Evolutionary conservation across 2,329 filamentous ascomycete species (phyloP).

Genomic region (Xylariaceae sp.): DNA sequence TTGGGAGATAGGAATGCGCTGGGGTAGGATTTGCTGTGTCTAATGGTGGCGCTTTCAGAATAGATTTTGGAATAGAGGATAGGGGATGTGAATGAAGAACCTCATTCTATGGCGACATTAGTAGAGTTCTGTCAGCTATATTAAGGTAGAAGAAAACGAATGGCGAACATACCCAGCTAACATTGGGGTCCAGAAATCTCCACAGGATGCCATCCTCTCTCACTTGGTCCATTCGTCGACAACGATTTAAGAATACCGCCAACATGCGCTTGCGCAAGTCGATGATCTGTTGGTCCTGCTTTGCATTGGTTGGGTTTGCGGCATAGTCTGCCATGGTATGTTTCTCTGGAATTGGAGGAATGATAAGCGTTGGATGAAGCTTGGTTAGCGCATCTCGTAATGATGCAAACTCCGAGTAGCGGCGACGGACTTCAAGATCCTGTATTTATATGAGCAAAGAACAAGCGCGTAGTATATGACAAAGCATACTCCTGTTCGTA

Average conservation of each 20-base stretch:
- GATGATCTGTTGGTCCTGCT: conserved; percentile 96
- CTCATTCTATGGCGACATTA: conserved; percentile 70
- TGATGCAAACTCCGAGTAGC: conserved; percentile 96
- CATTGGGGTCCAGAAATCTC: conserved; percentile 96
- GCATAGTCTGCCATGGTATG: conserved; percentile 99
- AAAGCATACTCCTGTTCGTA: conserved; percentile 80
- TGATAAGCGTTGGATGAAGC: conserved; percentile 91
- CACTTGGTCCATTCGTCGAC: conserved; percentile 89
- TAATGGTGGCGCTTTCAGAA: conserved; percentile 92
- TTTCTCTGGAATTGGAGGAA: conserved; percentile 97
- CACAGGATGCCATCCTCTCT: conserved; percentile 95
- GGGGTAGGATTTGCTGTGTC: conserved; percentile 90
- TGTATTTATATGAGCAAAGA: conserved; percentile 46
- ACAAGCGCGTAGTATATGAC: conserved; percentile 1
- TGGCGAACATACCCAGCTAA: conserved; percentile 81
- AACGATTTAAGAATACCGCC: conserved; percentile 92
- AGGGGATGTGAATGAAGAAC: conserved; percentile 93
- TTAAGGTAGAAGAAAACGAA: background rate
- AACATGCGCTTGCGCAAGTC: conserved; percentile 97
- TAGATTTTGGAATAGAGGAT: conserved; percentile 89
- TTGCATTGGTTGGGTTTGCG: conserved; percentile 95
- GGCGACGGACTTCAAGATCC: conserved; percentile 92
- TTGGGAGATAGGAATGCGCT: conserved; percentile 84
- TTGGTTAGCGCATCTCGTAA: conserved; percentile 86
- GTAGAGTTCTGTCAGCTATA: too few relatives aligned